Percentiles rank a stretch among this genome's conserved stretches.
Conservation (phyloP, 169 alveolate genomes). For the Nephromyces sp. region DNA sequence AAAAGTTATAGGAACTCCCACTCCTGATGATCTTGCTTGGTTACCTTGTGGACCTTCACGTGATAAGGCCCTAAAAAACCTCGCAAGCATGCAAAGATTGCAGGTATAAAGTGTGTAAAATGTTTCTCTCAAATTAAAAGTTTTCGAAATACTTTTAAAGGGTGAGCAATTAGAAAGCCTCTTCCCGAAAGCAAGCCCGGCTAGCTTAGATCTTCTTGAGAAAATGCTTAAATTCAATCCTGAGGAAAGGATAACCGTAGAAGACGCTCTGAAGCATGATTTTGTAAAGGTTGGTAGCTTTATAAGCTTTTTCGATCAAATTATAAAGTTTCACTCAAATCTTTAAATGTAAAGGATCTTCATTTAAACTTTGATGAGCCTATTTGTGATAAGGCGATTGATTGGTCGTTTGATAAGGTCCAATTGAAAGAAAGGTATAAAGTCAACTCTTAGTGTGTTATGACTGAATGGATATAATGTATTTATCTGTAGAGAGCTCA, state of each 20-base stretch:
- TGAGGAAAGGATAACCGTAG: constrained; percentile 67
- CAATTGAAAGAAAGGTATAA: constrained; percentile 63
- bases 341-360: constrained; percentile 41
- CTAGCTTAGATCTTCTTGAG: constrained; percentile 67
- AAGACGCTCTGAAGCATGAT: constrained; percentile 74
- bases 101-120: not conserved
- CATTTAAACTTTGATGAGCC: constrained; percentile 75
- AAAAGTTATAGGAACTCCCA: constrained; percentile 68
- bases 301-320: not conserved
- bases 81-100: not conserved
- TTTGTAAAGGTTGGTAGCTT: constrained; percentile 37
- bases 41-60: not conserved
- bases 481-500: constrained; percentile 31
- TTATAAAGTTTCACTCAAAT: not conserved
- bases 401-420: constrained; percentile 78
- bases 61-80: not conserved
- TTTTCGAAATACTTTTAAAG: too few species aligned
- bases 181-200: constrained; percentile 63
- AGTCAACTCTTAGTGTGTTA: too few species aligned
- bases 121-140: too few species aligned
- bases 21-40: constrained; percentile 56
- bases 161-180: constrained; percentile 15
- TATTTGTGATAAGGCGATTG: constrained; percentile 55
- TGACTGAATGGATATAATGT: too few species aligned
- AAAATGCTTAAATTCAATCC: constrained; percentile 69